Evolutionary conservation across 768 basidiomycete species (phyloP).

Genomic region (Tricholoma matsutake): DNA sequence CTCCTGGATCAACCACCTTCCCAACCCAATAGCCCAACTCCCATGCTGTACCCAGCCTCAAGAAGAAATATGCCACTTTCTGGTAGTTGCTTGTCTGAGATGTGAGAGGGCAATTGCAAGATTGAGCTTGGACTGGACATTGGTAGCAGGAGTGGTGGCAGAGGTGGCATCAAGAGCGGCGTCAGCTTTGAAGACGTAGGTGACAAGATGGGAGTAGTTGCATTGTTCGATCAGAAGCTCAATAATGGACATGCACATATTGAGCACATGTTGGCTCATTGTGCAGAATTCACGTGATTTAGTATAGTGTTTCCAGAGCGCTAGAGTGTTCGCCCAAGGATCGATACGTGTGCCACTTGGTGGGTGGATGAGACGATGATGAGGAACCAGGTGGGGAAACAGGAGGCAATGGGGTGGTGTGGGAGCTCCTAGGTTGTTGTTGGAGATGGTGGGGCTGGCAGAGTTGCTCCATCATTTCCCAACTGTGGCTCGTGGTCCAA

Average conservation of each 20-base stretch:
- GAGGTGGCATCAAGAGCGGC: conserved; percentile 72
- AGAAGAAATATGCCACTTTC: conserved; percentile 72
- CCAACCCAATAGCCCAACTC: conserved; percentile 78
- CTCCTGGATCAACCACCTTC: conserved; percentile 72
- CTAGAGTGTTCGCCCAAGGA: conserved; percentile 65
- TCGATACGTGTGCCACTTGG: no score
- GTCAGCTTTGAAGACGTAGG: conserved; percentile 95
- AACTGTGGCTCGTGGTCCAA: no score
- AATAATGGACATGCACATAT: conserved; percentile 83
- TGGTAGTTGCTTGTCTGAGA: conserved; percentile 72
- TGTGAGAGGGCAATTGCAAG: conserved; percentile 77
- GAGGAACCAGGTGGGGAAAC: no score
- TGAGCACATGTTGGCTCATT: conserved; percentile 87
- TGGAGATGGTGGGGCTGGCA: no score
- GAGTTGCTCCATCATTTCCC: no score
- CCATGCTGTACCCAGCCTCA: conserved; percentile 62
- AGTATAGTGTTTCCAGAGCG: conserved; percentile 80
- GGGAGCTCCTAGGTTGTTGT: no score
- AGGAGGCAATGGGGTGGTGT: no score
- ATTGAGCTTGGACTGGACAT: conserved; percentile 73
- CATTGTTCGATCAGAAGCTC: conserved; percentile 85
- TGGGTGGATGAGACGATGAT: no score
- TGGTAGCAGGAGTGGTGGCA: conserved; percentile 26
- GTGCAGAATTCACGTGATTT: conserved; percentile 93
- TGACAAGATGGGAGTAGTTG: conserved; percentile 82